phyloP scores from a whole-genome alignment of 2,329 filamentous ascomycete genomes.

The Tolypocladium ovalisporum region DNA sequence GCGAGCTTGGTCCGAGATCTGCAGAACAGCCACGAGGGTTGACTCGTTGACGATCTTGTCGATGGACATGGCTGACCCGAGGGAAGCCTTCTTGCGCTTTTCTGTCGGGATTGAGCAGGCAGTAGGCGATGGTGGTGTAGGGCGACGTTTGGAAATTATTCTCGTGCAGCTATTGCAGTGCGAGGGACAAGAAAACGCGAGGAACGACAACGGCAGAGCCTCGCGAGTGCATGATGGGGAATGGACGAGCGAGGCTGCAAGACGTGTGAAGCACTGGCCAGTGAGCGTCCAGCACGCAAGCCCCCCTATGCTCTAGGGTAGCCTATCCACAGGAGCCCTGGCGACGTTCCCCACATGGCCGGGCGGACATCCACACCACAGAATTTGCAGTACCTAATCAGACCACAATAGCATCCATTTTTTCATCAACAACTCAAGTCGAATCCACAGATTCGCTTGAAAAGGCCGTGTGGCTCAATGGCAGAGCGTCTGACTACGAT shows the following conservation, averaged over 20 bases:
- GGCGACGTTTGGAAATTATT: neutral
- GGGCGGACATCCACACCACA: neutral
- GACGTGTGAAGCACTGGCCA: neutral
- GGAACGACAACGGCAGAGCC: neutral
- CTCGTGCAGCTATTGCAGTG: neutral
- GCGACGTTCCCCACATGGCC: neutral
- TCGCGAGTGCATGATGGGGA: neutral
- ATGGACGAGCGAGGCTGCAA: neutral
- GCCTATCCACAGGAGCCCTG: neutral
- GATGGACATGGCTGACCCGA: constrained; percentile 20
- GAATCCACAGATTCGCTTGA: neutral
- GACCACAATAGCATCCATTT: neutral
- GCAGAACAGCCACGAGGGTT: constrained; percentile 55
- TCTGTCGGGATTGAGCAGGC: neutral
- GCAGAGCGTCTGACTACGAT: neutral
- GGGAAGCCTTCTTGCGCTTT: neutral
- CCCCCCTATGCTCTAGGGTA: neutral
- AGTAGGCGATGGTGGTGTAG: neutral
- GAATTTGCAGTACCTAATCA: neutral
- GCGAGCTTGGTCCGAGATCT: constrained; percentile 62
- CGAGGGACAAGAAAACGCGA: neutral
- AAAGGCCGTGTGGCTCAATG: neutral
- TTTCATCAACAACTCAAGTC: neutral
- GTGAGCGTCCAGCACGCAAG: neutral
- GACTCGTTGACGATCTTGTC: constrained; percentile 29